Evolutionary conservation across 148 eudicot species (phyloP), one percentile per base, ranked within the genome.

Genomic region (Agrostemma githago): DNA sequence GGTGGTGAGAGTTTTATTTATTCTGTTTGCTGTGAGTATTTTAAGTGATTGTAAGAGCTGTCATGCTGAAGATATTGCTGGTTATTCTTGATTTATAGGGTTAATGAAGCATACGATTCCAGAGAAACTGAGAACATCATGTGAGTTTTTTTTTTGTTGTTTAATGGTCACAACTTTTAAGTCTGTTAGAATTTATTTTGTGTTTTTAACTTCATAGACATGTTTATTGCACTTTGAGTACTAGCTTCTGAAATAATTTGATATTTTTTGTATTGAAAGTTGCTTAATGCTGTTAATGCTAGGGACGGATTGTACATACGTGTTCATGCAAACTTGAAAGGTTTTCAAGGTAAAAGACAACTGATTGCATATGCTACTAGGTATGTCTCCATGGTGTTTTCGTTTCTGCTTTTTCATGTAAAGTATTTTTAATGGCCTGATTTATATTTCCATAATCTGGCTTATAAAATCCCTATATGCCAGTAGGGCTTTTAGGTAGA

Each of bases 221-320:
- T 65, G 12, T 5, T 46, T 40, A 44, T 44, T 41, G 15, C 41
- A 14, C 54, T 41, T 43, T 62, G 19, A 48, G 70, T 43, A 14
- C 60, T 14, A 51, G 61, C 53, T 46, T 64, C 16, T 74, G 62
- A 38, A 51, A 38, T 14, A 11, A 10, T 37, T 10, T 10, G 3
- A 9, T 62, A 21, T 19, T 65, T 8, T 34, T 68, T 63, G 7
- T 76, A 40, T 61, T 69, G 57, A 76, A 72, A 73, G 53, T 62
- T 46, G 72, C 68, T 62, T 72, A 77, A 73, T 64, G 44, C 39
- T 16, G 62, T 38, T 17, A 64, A 68, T 72, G 19, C 16, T 78
- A 96, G 99, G 79, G 86, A 96, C 72, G 90, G 89, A 17, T 86
- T 83, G 87, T 90, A 96, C 81, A 89, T 90, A 19, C 90, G 97